These are phyloP conservation scores for Solioccasus polychromus DNA, from an alignment of 768 basidiomycete genomes.

Conservation along the genomic window DNA sequence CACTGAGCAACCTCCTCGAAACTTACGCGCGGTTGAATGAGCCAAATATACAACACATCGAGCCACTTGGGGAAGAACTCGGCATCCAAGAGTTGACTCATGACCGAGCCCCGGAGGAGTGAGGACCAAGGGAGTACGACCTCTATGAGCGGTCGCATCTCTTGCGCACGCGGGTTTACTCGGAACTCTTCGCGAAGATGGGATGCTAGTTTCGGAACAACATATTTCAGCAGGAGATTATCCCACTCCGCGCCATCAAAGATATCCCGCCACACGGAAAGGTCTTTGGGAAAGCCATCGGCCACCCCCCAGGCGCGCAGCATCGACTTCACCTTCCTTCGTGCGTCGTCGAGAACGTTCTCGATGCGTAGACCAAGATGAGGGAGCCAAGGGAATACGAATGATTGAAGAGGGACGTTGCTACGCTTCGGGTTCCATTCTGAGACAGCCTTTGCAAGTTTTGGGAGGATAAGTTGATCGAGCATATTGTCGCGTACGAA, in stretches of 20 bases:
- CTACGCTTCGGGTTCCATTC: conserved; percentile 75
- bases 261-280: conserved; percentile 82
- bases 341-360: conserved; percentile 81
- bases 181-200: conserved; percentile 81
- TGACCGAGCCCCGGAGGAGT: conserved; percentile 70
- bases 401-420: conserved; percentile 60
- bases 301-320: conserved; percentile 71
- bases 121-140: conserved; percentile 71
- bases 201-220: conserved; percentile 88
- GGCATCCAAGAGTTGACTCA: conserved; percentile 80
- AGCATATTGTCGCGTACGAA: conserved; percentile 95
- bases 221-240: conserved; percentile 80
- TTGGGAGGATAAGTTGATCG: conserved; percentile 93
- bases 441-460: conserved; percentile 77
- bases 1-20: conserved; percentile 92
- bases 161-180: conserved; percentile 88
- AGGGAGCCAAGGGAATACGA: conserved; percentile 97
- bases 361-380: conserved; percentile 82
- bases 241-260: conserved; percentile 88
- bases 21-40: conserved; percentile 82
- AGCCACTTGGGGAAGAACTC: conserved; percentile 99
- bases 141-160: conserved; percentile 75
- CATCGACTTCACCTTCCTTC: conserved; percentile 77
- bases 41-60: conserved; percentile 87
- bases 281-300: conserved; percentile 73